Base-by-base conservation (phyloP, 2,329 filamentous ascomycete species). In the Diaporthe batatas region DNA sequence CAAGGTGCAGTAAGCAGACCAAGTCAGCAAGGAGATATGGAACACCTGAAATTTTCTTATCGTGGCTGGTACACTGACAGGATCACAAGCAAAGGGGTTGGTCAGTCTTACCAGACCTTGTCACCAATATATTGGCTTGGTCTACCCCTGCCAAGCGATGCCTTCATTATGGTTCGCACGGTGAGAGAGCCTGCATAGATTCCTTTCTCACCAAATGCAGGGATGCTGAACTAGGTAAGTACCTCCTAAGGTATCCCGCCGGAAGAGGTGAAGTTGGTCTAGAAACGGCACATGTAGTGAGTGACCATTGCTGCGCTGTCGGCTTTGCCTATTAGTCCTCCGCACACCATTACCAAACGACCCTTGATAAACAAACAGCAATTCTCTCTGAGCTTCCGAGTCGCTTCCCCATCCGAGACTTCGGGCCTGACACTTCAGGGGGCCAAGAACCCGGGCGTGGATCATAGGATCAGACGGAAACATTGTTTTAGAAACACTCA, bases 71-170 rank as follows among this genome's bases (percentile, higher is more conserved):
- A 32, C 47, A 23, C 42, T 64, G 39, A 44, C 39, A 32, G 23
- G 6, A 29, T 39, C 42, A 32, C 11, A 47, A 18, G 23, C 18
- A 18, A 29, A 62, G 23, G 16, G 5, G 36, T 51, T 49, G n/a
- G 11, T 11, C n/a, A 23, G 47, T 51, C 47, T 51, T 8, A 39
- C 21, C n/a, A 7, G 44, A 34, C 6, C 18, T 25, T 12, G 44
- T 39, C 62, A 21, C 44, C 62, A 65, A 65, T 65, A 65, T 65
- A 65, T 51, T 65, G 62, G 62, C 44, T 51, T 65, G 62, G 44
- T 34, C 42, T 65, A 21, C 62, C 44, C 62, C 62, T 65, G 62
- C 62, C 62, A 65, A 51, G 62, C 18, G 12, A n/a, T 11, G n/a
- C 42, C 49, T 21, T 44, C 6, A 36, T 49, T 21, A 39, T n/a